Percentiles rank a stretch among this genome's conserved stretches.
These are phyloP conservation scores for Talaromyces proteolyticus DNA, from an alignment of 495 filamentous ascomycete species.

Conservation along the genomic window DNA sequence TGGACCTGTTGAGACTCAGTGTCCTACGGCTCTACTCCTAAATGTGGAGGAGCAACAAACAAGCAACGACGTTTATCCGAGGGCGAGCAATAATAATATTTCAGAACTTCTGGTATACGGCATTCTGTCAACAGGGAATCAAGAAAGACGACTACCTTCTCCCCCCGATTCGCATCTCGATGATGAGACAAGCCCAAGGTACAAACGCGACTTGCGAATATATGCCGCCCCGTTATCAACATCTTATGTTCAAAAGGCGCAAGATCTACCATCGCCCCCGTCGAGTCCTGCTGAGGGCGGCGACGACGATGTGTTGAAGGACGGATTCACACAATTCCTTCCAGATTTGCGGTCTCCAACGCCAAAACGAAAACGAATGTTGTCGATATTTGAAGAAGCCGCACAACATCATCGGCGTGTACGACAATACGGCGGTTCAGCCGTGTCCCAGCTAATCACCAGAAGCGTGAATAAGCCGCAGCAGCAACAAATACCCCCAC, in stretches of 20 bases:
- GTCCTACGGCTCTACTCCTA: constrained; percentile 35
- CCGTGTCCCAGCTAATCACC: constrained; percentile 51
- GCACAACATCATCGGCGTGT: constrained; percentile 48
- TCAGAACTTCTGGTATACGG: constrained; percentile 55
- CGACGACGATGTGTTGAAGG: neutral
- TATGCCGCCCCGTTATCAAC: constrained; percentile 35
- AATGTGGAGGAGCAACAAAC: constrained; percentile 20
- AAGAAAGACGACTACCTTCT: constrained; percentile 33
- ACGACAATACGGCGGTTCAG: constrained; percentile 48
- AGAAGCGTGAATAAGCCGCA: constrained; percentile 16
- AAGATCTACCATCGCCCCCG: constrained; percentile 27
- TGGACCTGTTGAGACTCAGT: constrained; percentile 26
- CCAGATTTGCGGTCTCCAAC: constrained; percentile 35
- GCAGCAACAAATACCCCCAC: constrained; percentile 27
- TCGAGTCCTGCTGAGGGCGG: constrained; percentile 12
- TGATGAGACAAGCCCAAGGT: constrained; percentile 9
- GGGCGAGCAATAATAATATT: constrained; percentile 15
- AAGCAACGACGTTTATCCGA: constrained; percentile 6
- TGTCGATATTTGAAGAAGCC: constrained; percentile 54
- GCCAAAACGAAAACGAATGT: constrained; percentile 50
- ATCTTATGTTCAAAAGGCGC: constrained; percentile 25
- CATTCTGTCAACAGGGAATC: constrained; percentile 21
- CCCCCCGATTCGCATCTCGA: constrained; percentile 38
- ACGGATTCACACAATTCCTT: constrained; percentile 31
- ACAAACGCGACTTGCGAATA: constrained; percentile 26